Evolutionary conservation across 2,329 filamentous ascomycete species (phyloP).

Genomic region (Achaetomium macrosporum): DNA sequence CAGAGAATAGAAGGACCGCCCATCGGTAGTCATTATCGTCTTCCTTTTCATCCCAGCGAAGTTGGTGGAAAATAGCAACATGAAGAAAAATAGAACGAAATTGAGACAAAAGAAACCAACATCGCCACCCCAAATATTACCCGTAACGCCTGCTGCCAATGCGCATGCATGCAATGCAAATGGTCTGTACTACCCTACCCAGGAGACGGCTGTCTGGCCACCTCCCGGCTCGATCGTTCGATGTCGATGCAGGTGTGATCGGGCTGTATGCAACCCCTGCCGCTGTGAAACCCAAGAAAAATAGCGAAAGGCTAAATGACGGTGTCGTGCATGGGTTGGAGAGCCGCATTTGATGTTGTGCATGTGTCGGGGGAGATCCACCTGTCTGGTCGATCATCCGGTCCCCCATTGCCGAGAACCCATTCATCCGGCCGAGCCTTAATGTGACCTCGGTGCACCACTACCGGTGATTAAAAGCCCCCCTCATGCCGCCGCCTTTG

Average conservation of each 20-base stretch:
- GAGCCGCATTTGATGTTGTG: not conserved
- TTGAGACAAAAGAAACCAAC: not conserved
- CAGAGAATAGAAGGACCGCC: not conserved
- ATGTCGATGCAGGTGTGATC: conserved; percentile 1
- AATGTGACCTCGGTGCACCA: not conserved
- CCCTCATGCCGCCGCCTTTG: conserved; percentile 11
- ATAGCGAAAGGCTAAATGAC: not conserved
- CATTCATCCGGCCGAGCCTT: conserved; percentile 7
- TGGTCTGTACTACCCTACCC: not conserved
- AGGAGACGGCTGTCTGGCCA: not conserved
- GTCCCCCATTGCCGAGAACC: conserved; percentile 7
- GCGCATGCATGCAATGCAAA: conserved; percentile 15
- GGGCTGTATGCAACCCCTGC: not conserved
- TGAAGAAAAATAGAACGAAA: not conserved
- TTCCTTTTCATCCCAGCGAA: not conserved
- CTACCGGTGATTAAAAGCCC: not conserved
- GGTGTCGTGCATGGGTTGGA: not conserved
- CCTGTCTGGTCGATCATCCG: conserved; percentile 3
- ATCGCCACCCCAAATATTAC: not conserved
- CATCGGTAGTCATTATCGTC: not conserved
- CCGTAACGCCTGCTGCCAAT: conserved; percentile 13
- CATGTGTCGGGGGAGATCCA: not conserved
- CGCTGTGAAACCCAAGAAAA: not conserved
- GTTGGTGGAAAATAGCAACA: not conserved
- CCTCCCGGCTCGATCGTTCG: not conserved